A percentile compares a stretch with the other conserved stretches of the same genome.
Conservation (phyloP, 345 rosid genomes). For the Gossypium thurberi region DNA sequence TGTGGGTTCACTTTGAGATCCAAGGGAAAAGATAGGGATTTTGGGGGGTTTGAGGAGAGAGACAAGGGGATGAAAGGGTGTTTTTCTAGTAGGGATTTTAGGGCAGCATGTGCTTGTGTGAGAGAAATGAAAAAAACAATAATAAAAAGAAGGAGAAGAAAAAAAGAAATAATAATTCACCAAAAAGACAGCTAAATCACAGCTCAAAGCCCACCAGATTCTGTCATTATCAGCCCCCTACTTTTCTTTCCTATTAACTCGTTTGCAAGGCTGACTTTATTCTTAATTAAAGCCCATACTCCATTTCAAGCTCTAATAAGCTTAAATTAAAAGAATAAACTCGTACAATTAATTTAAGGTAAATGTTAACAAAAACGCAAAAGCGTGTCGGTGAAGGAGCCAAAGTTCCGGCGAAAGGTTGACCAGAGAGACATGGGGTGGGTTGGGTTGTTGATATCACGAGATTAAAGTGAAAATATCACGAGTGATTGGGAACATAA, state of each 20-base stretch:
- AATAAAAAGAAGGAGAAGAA: too few relatives aligned
- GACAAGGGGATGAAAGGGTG: slow-evolving; percentile 20
- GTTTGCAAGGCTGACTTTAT: slow-evolving; percentile 8
- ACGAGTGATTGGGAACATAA: slow-evolving; percentile 13
- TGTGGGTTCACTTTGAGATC: slow-evolving; percentile 16
- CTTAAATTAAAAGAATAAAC: slow-evolving; percentile 4
- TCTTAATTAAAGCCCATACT: slow-evolving; percentile 17
- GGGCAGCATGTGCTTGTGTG: slow-evolving; percentile 28
- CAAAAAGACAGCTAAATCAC: slow-evolving; percentile 74
- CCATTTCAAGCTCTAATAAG: background rate
- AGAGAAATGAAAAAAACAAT: background rate
- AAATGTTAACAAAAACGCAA: background rate
- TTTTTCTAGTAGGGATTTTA: slow-evolving; percentile 31
- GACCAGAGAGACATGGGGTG: too few relatives aligned
- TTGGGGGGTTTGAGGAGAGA: slow-evolving; percentile 24
- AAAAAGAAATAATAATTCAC: slow-evolving; percentile 25
- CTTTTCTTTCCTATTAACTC: background rate
- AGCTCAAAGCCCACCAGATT: slow-evolving; percentile 69
- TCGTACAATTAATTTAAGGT: background rate
- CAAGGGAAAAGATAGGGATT: slow-evolving; percentile 7
- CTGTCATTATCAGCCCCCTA: slow-evolving; percentile 21
- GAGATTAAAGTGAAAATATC: slow-evolving; percentile 22
- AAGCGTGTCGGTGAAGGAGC: background rate
- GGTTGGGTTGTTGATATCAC: slow-evolving; percentile 6
- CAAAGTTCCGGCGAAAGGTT: background rate